phyloP scores from a whole-genome alignment of 805 yeast species.

The Candida adriatica region DNA sequence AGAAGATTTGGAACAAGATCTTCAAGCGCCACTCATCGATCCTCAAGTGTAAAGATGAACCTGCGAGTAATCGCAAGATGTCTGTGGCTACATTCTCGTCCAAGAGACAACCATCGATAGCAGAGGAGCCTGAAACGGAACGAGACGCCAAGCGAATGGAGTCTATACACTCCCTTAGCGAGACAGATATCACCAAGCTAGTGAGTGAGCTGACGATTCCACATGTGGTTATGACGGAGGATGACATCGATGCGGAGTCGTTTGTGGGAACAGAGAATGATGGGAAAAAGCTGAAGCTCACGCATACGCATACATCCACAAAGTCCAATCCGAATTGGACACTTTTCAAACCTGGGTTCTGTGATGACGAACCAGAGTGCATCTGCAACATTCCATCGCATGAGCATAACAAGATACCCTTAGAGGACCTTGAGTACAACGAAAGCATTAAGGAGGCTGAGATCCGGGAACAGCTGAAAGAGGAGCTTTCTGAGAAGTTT shows the following conservation, averaged over 20 bases:
- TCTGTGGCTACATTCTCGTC: conserved; percentile 19
- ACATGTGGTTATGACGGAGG: conserved; percentile 10
- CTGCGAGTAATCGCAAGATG: conserved; percentile 11
- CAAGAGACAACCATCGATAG: conserved; percentile 18
- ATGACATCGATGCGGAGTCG: conserved; percentile 18
- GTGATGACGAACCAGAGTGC: conserved; percentile 11
- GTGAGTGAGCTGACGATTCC: conserved; percentile 15
- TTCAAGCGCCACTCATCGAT: conserved; percentile 27
- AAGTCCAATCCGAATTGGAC: conserved; percentile 6
- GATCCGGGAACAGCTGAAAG: conserved; percentile 15
- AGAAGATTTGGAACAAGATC: conserved; percentile 32
- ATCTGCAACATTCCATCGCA: conserved; percentile 10
- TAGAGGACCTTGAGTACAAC: conserved; percentile 15
- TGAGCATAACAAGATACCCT: conserved; percentile 5
- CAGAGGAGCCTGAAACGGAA: conserved; percentile 11
- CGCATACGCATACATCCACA: conserved; percentile 3
- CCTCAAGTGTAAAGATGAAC: conserved; percentile 25
- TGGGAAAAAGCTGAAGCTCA: conserved; percentile 1
- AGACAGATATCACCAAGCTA: conserved; percentile 8
- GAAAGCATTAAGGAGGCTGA: conserved; percentile 15
- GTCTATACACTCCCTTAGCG: conserved; percentile 10
- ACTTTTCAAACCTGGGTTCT: conserved; percentile 11
- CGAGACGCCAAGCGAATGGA: conserved; percentile 4
- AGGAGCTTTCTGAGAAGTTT: conserved; percentile 28
- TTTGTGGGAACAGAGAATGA: conserved; percentile 15